Evolutionary conservation across 345 rosid species (phyloP).

Genomic region (Melastoma malabathricum): DNA sequence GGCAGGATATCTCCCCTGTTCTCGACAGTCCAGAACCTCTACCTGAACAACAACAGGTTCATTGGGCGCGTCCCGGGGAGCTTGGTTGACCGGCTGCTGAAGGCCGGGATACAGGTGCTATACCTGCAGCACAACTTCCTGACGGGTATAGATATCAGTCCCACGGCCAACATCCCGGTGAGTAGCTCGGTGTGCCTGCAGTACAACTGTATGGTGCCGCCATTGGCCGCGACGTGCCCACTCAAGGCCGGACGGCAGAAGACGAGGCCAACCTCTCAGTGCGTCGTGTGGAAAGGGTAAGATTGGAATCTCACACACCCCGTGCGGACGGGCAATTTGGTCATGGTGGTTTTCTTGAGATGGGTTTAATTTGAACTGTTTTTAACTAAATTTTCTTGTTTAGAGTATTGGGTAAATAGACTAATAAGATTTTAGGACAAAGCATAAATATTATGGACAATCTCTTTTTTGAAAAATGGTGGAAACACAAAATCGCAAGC

Average conservation of each 20-base stretch:
- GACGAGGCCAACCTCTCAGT: conserved; percentile 66
- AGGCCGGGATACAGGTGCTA: conserved; percentile 43
- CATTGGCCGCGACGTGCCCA: conserved; percentile 77
- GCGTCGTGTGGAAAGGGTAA: conserved; percentile 49
- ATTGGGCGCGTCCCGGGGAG: conserved; percentile 60
- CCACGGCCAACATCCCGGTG: conserved; percentile 63
- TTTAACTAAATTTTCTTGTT: no score
- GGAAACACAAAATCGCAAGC: no score
- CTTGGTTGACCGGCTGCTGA: conserved; percentile 56
- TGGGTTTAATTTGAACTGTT: no score
- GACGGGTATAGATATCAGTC: conserved; percentile 71
- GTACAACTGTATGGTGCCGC: conserved; percentile 89
- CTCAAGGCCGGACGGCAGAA: conserved; percentile 58
- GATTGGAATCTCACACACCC: no score
- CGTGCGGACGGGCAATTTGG: no score
- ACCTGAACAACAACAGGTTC: conserved; percentile 78
- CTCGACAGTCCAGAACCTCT: conserved; percentile 68
- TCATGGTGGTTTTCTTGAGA: no score
- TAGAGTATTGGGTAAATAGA: no score
- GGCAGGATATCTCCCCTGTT: conserved; percentile 64
- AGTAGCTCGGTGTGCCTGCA: conserved; percentile 75
- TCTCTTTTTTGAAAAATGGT: no score
- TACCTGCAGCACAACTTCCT: conserved; percentile 82
- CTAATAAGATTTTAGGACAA: no score
- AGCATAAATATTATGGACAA: no score